A percentile compares a stretch with the other conserved stretches of the same genome.
Evolutionary conservation across 1,284 basidiomycete species (phyloP).

Genomic region (Irpex sp.): DNA sequence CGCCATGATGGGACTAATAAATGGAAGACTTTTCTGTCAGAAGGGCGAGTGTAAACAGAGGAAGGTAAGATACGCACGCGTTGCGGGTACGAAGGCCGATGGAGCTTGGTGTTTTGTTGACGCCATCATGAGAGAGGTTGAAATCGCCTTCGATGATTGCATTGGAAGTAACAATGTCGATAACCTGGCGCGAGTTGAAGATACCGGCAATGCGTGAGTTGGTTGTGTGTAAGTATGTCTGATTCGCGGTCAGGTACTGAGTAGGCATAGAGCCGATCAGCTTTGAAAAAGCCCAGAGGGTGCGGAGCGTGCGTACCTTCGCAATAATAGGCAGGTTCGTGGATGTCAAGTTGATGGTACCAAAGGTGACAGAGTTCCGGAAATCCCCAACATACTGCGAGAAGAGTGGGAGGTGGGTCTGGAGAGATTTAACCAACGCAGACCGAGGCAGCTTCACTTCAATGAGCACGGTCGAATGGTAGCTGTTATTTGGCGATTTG

Average conservation of each 20-base stretch:
- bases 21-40: too few species aligned
- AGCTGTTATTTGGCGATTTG: too few species aligned
- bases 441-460: too few species aligned
- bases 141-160: slow-evolving; percentile 33
- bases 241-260: slow-evolving; percentile 13
- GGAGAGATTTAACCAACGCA: slow-evolving; percentile 9
- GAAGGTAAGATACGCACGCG: too few species aligned
- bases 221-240: slow-evolving; percentile 25
- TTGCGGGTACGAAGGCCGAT: too few species aligned
- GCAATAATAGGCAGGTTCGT: slow-evolving; percentile 17
- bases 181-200: slow-evolving; percentile 31
- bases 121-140: slow-evolving; percentile 27
- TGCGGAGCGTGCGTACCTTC: slow-evolving; percentile 25
- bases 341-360: slow-evolving; percentile 11
- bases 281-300: too few species aligned
- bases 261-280: too few species aligned
- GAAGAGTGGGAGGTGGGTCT: slow-evolving; percentile 20
- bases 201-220: slow-evolving; percentile 39
- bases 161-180: slow-evolving; percentile 35
- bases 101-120: too few species aligned
- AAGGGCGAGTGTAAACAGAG: too few species aligned
- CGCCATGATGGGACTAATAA: too few species aligned
- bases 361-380: slow-evolving; percentile 15
- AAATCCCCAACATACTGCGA: slow-evolving; percentile 20
- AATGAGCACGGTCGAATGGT: too few species aligned